Base-by-base conservation (phyloP, 148 eudicot genomes). In the Cornus controversa region DNA sequence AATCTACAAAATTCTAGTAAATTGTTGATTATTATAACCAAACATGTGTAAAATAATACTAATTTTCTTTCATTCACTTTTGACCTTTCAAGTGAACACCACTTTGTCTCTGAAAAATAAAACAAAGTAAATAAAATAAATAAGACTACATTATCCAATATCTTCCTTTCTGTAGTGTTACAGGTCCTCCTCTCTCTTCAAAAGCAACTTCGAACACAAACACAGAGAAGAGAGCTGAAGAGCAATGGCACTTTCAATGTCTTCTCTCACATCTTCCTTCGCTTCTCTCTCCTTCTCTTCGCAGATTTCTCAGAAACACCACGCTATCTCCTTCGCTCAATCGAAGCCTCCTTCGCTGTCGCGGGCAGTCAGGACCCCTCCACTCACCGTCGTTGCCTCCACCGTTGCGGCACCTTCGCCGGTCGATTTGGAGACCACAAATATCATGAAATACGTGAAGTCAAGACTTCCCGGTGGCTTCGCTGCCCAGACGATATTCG, bases 381-480 rank as follows among this genome's bases (percentile, higher is more conserved):
- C 78, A 40, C 75, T 85, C 64, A 62, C 71, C 63, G 63, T 81
- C 67, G 83, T 83, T 62, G 69, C 86, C 77, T 34, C 91, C 75
- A 79, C 85, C 67, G 86, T 80, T 20, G 85, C 80, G 9, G 82
- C 85, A 9, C 83, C 71, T 5, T 80, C 71, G 0, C 57, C 27
- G 71, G 75, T 31, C 40, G 83, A 80, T 28, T 36, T 70, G 0
- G 91, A 89, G 70, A 75, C 90, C 0, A 67, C 68, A 34, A 85
- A 95, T 71, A 77, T 95, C 25, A 76, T 75, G 85, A 86, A 91
- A 81, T 80, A 80, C 40, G 98, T 95, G 27, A 95, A 95, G 80
- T 87, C 93, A 0, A 83, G 96, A 65, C 94, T 95, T 40, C 98
- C 98, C 0, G 98, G 98, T 6, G 98, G 98, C 1, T 91, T 95